phyloP scores from a whole-genome alignment of 495 filamentous ascomycete species.

The Neurospora intermedia region DNA sequence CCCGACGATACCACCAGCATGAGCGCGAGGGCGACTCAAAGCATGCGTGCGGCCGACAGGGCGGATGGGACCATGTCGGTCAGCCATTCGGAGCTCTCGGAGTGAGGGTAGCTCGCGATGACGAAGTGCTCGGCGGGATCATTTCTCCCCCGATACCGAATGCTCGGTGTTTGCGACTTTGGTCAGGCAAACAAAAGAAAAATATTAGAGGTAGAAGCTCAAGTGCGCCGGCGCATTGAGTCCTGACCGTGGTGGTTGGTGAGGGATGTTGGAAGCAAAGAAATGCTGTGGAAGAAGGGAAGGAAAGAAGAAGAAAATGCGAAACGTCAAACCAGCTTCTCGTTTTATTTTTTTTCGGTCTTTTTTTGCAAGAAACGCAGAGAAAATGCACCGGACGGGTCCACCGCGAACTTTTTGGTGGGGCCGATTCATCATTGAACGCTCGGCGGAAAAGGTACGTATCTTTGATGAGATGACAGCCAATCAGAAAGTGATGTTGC shows the following conservation, averaged over 20 bases:
- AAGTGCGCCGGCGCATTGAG: neutral
- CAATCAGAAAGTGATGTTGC: neutral
- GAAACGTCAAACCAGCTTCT: neutral
- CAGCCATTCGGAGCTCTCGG: conserved; percentile 18
- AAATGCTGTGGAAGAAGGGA: neutral
- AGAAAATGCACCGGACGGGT: neutral
- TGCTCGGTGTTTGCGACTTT: conserved; percentile 1
- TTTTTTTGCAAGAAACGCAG: neutral
- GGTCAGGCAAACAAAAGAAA: neutral
- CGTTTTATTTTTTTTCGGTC: neutral
- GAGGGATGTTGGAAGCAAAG: neutral
- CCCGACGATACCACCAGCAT: conserved; percentile 14
- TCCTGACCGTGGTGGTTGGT: neutral
- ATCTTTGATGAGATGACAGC: neutral
- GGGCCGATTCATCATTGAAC: conserved; percentile 1
- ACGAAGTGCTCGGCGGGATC: conserved; percentile 4
- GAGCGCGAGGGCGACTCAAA: conserved; percentile 4
- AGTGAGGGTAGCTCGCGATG: conserved; percentile 1
- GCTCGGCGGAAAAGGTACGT: neutral
- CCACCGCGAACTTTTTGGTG: conserved; percentile 12
- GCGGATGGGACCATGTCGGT: conserved; percentile 1
- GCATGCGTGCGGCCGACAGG: neutral
- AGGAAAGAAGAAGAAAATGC: neutral
- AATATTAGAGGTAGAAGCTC: neutral
- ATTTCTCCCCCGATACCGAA: conserved; percentile 10